Evolutionary conservation across 768 basidiomycete species (phyloP).

Genomic region (Filobasidium wieringae): DNA sequence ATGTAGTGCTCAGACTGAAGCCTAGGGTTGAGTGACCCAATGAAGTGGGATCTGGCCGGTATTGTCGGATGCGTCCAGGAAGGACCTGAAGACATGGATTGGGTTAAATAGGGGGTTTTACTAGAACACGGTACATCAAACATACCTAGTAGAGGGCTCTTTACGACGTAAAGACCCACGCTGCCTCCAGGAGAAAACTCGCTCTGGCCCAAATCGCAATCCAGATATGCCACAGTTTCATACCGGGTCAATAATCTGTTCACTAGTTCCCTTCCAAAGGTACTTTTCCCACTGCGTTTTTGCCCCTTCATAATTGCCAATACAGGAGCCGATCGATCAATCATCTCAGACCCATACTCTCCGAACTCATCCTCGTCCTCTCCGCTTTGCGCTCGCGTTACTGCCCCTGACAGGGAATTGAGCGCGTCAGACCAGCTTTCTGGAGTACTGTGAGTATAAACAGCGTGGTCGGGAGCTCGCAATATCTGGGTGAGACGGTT

Average conservation of each 20-base stretch:
- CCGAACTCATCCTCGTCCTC: background rate
- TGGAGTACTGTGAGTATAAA: slow-evolving; percentile 28
- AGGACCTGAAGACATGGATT: slow-evolving; percentile 50
- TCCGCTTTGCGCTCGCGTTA: background rate
- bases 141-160: slow-evolving; percentile 59
- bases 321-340: slow-evolving; percentile 23
- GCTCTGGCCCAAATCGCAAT: slow-evolving; percentile 86
- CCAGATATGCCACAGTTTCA: slow-evolving; percentile 73
- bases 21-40: slow-evolving; percentile 67
- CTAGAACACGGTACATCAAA: background rate
- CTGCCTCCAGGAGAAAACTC: slow-evolving; percentile 82
- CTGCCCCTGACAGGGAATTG: slow-evolving; percentile 19
- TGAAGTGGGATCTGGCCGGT: slow-evolving; percentile 64
- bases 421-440: slow-evolving; percentile 33
- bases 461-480: slow-evolving; percentile 19
- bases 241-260: slow-evolving; percentile 63
- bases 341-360: slow-evolving; percentile 8
- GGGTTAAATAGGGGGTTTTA: background rate
- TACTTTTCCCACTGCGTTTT: slow-evolving; percentile 82
- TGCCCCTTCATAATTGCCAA: slow-evolving; percentile 68
- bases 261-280: slow-evolving; percentile 60
- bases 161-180: slow-evolving; percentile 65
- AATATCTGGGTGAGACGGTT: slow-evolving; percentile 35
- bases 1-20: slow-evolving; percentile 68
- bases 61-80: slow-evolving; percentile 70